These are phyloP conservation scores for Penicillium freii DNA, from an alignment of 2,329 filamentous ascomycete genomes.

Conservation along the genomic window DNA sequence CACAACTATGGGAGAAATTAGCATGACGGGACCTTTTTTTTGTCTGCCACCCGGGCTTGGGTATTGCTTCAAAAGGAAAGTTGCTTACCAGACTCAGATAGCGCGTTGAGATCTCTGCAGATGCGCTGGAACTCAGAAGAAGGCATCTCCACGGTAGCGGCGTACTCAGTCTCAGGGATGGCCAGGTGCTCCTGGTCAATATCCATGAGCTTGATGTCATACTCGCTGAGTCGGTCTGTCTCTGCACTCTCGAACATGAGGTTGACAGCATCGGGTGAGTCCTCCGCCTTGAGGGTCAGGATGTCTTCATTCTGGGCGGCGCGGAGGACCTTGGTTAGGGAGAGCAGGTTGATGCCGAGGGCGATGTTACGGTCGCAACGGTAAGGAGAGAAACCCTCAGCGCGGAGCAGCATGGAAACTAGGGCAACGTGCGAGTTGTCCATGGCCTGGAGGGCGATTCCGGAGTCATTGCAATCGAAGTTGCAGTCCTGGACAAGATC, in stretches of 20 bases:
- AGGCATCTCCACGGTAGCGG: slow-evolving; percentile 86
- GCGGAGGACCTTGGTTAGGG: slow-evolving; percentile 94
- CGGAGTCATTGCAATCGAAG: slow-evolving; percentile 99
- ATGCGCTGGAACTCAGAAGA: slow-evolving; percentile 89
- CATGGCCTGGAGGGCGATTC: slow-evolving; percentile 98
- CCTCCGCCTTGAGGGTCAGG: slow-evolving; percentile 94
- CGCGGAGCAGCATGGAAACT: slow-evolving; percentile 97
- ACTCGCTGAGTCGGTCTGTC: slow-evolving; percentile 92
- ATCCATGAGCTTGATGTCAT: slow-evolving; percentile 99
- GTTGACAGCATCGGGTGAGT: slow-evolving; percentile 93
- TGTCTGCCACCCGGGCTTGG: not conserved
- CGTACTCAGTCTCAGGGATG: slow-evolving; percentile 98
- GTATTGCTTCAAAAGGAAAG: not conserved
- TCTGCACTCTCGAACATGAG: slow-evolving; percentile 88
- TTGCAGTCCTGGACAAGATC: slow-evolving; percentile 99
- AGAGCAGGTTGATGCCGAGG: slow-evolving; percentile 93
- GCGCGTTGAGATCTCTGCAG: slow-evolving; percentile 82
- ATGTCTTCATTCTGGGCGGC: slow-evolving; percentile 93
- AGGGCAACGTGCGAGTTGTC: slow-evolving; percentile 99
- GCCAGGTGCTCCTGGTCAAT: slow-evolving; percentile 99
- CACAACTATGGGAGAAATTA: slow-evolving; percentile 60
- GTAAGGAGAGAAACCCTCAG: slow-evolving; percentile 90
- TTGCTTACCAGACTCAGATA: slow-evolving; percentile 88
- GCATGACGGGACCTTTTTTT: not conserved
- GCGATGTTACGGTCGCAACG: slow-evolving; percentile 99